phyloP scores from a whole-genome alignment of 1,284 basidiomycete genomes.

The Melanopsichium pennsylvanicum region DNA sequence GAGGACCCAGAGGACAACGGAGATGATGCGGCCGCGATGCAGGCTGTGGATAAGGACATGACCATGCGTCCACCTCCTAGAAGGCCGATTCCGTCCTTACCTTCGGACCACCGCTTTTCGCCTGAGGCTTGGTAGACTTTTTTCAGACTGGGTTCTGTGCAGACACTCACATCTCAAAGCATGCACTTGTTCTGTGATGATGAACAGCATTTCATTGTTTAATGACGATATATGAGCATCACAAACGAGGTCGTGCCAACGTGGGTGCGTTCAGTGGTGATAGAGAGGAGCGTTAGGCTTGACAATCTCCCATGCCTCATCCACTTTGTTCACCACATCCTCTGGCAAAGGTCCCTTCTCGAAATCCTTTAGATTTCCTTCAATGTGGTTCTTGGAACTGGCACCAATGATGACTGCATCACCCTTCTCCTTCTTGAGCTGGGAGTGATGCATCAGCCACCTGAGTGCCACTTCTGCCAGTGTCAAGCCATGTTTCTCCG shows the following conservation, averaged over 20 bases:
- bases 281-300: conserved; percentile 39
- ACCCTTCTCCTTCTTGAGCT: conserved; percentile 20
- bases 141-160: background rate
- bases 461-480: conserved; percentile 47
- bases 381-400: conserved; percentile 46
- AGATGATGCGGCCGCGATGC: background rate
- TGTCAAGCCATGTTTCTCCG: conserved; percentile 30
- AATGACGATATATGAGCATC: no score
- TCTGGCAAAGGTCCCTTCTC: conserved; percentile 42
- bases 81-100: conserved; percentile 36
- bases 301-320: conserved; percentile 50
- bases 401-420: conserved; percentile 51
- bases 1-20: conserved; percentile 11
- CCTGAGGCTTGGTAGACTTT: conserved; percentile 1
- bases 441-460: conserved; percentile 55
- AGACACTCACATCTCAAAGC: background rate
- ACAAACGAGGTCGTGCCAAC: no score
- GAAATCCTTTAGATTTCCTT: conserved; percentile 46
- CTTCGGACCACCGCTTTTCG: conserved; percentile 21
- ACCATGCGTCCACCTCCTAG: conserved; percentile 40
- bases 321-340: conserved; percentile 44
- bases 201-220: no score
- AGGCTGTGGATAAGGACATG: conserved; percentile 16
- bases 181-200: background rate
- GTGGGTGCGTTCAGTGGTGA: conserved; percentile 21